Evolutionary conservation across 2,329 filamentous ascomycete genomes (phyloP).

Genomic region (Aureobasidium namibiae): DNA sequence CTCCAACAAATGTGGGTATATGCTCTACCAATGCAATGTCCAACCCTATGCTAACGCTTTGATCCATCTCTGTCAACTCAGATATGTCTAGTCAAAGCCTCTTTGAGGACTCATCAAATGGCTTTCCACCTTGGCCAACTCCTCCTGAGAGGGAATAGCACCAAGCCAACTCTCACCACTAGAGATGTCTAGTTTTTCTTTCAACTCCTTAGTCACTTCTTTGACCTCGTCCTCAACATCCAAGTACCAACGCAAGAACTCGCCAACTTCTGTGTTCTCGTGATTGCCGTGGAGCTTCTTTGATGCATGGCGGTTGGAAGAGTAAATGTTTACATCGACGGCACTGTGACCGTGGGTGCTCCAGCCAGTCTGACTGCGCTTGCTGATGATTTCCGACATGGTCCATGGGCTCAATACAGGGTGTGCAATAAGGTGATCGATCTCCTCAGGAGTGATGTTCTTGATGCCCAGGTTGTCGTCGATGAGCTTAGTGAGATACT

Average conservation of each 20-base stretch:
- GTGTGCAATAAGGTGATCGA: conserved; percentile 54
- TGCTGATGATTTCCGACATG: conserved; percentile 79
- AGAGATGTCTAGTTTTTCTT: conserved; percentile 41
- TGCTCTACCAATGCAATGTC: conserved; percentile 5
- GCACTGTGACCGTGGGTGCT: conserved; percentile 80
- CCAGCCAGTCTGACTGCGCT: conserved; percentile 87
- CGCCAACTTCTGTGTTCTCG: conserved; percentile 88
- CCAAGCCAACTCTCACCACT: conserved; percentile 36
- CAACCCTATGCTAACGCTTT: not conserved
- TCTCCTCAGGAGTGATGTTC: conserved; percentile 63
- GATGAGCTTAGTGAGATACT: conserved; percentile 64
- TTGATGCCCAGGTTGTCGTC: conserved; percentile 64
- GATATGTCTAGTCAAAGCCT: not conserved
- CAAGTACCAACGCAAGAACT: conserved; percentile 72
- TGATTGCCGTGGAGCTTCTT: conserved; percentile 70
- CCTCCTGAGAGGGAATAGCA: conserved; percentile 22
- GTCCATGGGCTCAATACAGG: conserved; percentile 49
- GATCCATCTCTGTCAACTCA: not conserved
- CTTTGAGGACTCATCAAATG: conserved; percentile 5
- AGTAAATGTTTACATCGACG: conserved; percentile 95
- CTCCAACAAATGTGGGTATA: not conserved
- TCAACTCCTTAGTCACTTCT: conserved; percentile 66
- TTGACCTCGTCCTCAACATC: conserved; percentile 74
- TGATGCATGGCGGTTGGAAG: conserved; percentile 57
- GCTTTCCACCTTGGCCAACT: not conserved